Percentiles rank a stretch among this genome's conserved stretches.
Conservation (phyloP, 306 rosid genomes). For the Cicer chorassanicum region DNA sequence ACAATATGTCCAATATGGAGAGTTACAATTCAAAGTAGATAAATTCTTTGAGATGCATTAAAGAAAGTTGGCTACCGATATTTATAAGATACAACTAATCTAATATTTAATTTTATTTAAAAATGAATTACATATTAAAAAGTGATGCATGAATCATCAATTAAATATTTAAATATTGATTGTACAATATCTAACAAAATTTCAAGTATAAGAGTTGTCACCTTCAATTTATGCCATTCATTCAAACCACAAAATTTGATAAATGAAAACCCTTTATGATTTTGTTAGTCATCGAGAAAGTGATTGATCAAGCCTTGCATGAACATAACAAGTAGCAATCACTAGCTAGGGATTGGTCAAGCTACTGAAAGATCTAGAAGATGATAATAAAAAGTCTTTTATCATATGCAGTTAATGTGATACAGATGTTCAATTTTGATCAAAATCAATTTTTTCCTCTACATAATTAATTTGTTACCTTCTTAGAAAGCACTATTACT, state of each 20-base stretch:
- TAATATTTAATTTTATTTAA: too few relatives aligned
- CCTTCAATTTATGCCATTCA: constrained; percentile 48
- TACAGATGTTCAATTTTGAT: constrained; percentile 45
- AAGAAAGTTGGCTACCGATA: too few relatives aligned
- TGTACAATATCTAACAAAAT: too few relatives aligned
- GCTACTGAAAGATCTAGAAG: constrained; percentile 45
- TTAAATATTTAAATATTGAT: too few relatives aligned
- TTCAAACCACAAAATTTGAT: constrained; percentile 48
- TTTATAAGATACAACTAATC: too few relatives aligned
- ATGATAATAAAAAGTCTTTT: constrained; percentile 36
- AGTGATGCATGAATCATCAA: too few relatives aligned
- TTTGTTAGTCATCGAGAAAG: constrained; percentile 62
- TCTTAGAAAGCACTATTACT: constrained; percentile 19
- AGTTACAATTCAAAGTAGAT: constrained; percentile 38
- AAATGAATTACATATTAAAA: too few relatives aligned
- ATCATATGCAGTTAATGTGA: constrained; percentile 46
- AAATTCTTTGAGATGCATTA: too few relatives aligned
- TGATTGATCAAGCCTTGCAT: constrained; percentile 54
- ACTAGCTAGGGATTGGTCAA: constrained; percentile 50
- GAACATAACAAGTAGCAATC: constrained; percentile 42
- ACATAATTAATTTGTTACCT: constrained; percentile 5
- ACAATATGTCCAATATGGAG: constrained; percentile 49
- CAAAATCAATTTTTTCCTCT: constrained; percentile 12
- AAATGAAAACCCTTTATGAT: constrained; percentile 48
- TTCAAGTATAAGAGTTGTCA: not conserved